Base-by-base conservation (phyloP, 345 rosid genomes). In the Dipteronia sinensis region DNA sequence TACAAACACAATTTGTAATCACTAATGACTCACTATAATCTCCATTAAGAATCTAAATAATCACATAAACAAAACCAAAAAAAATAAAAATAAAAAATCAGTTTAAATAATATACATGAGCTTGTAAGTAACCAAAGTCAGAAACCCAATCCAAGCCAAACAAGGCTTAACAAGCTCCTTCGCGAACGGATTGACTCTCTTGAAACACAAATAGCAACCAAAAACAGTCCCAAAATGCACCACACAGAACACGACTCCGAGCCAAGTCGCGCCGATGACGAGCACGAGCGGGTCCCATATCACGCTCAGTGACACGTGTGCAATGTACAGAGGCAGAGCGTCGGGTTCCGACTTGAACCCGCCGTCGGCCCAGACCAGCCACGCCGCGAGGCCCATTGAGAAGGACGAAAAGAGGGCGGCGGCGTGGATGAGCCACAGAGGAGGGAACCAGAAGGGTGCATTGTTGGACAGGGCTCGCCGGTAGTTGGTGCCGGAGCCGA, bases 241-340 rank as follows among this genome's bases (percentile, higher is more conserved):
- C 7, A 75, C 13, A 61, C 78, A 79, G 29, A 73, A 77, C 4
- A 27, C 62, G 40, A 81, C 53, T 1, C 84, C 89, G 10, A 88
- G 65, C 85, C 81, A 72, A 1, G 49, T 53, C 0, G 78, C 73
- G 1, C 86, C 85, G 0, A 84, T 76, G 44, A 74, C 82, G 8
- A 85, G 83, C 27, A 82, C 90, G 0, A 86, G 85, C 4, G 87
- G 91, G 15, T 79, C 71, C 89, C 87, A 88, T 19, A 75, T 77
- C 0, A 79, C 8, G 25, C 86, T 82, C 11, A 82, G 65, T 7
- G 81, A 78, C 4, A 84, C 29, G 1, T 77, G 77, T 1, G 86
- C 78, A 1, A 86, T 0, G 76, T 86, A 88, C 27, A 88, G 81
- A 63, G 81, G 86, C 71, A 84, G 61, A 1, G 82, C 76, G 2